Base-by-base conservation (phyloP, 441 rosid genomes). In the Populus tomentosa region DNA sequence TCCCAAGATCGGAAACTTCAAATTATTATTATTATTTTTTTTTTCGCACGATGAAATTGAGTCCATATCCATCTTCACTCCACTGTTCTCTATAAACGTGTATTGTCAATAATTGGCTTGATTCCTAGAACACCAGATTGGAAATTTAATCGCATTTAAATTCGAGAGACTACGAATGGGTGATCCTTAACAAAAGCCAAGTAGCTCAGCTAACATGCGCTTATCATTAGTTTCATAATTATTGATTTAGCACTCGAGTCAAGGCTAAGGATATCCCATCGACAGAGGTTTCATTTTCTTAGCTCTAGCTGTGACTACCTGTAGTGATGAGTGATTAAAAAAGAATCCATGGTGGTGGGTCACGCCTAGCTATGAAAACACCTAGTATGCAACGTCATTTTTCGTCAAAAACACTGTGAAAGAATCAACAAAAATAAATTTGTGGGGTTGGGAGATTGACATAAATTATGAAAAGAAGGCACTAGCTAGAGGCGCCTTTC, bases 271-370 rank as follows among this genome's bases (percentile, higher is more conserved):
- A 14, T 46, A 46, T 46, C 14, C 20, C 56, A 46, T 26, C 13
- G 66, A 11, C 11, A 13, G 28, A 65, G 30, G 33, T 9, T 36
- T 69, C 24, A 9, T n/a, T 38, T 23, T 23, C 72, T 40, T 5
- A 11, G 56, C 11, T 65, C 24, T 36, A 35, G 42, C 46, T 26
- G 71, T 70, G 74, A 74, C 67, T 70, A 59, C 74, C 68, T 73
- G 72, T 5, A 70, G 38, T 40, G 72, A 76, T 77, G 77, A 74
- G 78, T 73, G 82, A 81, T 71, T 67, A 20, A 73, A 33, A 78
- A 50, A 71, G 77, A 81, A 84, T 84, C 80, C 77, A 74, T 79
- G 63, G 80, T 70, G 80, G 86, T 78, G 77, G 82, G 84, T n/a
- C 73, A 69, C 74, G 35, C 16, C 50, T 38, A 42, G 64, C 42